A percentile compares a stretch with the other conserved stretches of the same genome.
Evolutionary conservation across 202 grass and related monocot genomes (phyloP).

Genomic region (Eragrostis tef): DNA sequence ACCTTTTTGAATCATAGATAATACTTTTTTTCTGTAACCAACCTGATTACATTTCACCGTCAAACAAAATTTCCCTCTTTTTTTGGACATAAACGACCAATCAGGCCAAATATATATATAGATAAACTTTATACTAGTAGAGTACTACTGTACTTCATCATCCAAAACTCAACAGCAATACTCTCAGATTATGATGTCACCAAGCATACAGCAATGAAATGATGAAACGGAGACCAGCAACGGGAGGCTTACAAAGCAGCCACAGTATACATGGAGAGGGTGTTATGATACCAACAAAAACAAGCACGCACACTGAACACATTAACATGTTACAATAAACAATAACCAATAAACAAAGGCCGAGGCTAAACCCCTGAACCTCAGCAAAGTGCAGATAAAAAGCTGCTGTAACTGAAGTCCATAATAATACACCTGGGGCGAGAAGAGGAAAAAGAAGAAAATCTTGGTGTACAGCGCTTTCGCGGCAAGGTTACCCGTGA

Average conservation of each 20-base stretch:
- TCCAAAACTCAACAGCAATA: neutral
- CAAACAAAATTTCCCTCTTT: neutral
- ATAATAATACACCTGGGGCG: conserved; percentile 49
- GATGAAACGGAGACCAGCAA: neutral
- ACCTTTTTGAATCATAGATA: neutral
- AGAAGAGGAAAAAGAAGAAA: neutral
- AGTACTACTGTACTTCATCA: neutral
- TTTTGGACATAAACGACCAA: neutral
- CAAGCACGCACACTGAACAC: conserved; percentile 9
- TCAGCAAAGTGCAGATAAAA: conserved; percentile 54
- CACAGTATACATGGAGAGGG: conserved; percentile 30
- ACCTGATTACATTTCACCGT: neutral
- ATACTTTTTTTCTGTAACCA: neutral
- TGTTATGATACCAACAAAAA: conserved; percentile 21
- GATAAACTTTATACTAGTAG: too few species aligned
- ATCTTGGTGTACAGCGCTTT: conserved; percentile 39
- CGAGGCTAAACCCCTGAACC: conserved; percentile 47
- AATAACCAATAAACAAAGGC: conserved; percentile 49
- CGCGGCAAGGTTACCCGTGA: conserved; percentile 9
- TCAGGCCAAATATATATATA: neutral
- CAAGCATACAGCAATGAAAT: neutral
- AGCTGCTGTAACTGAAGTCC: conserved; percentile 50
- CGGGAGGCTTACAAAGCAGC: neutral
- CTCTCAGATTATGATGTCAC: neutral
- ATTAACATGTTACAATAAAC: conserved; percentile 53